These are phyloP conservation scores for Trichothecium roseum DNA, from an alignment of 2,329 filamentous ascomycete genomes.

Conservation along the genomic window DNA sequence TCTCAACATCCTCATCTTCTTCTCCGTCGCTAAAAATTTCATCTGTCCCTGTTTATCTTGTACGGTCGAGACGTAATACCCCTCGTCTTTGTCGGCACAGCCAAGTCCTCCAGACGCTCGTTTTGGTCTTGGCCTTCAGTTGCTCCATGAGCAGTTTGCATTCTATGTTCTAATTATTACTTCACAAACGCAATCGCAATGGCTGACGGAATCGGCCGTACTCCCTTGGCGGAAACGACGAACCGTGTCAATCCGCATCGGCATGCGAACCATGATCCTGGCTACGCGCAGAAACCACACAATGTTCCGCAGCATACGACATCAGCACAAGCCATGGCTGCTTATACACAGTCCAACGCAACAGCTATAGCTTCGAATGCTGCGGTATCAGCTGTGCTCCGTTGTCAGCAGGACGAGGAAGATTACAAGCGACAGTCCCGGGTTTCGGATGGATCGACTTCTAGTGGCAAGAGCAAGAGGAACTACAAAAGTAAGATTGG, in stretches of 20 bases:
- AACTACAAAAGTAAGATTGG: conserved; percentile 68
- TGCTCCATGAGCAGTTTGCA: background rate
- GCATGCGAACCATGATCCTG: conserved; percentile 5
- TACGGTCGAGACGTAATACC: no score
- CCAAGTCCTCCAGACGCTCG: no score
- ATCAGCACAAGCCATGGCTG: conserved; percentile 3
- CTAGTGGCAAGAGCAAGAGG: conserved; percentile 27
- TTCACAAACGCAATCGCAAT: conserved; percentile 8
- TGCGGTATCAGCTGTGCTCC: conserved; percentile 13
- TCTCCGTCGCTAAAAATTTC: no score
- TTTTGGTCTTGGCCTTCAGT: no score
- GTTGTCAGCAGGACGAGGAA: conserved; percentile 18
- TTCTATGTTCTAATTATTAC: conserved; percentile 1
- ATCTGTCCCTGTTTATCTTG: no score
- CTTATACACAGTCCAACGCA: background rate
- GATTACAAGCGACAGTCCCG: conserved; percentile 27
- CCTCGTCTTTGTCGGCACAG: no score
- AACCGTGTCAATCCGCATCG: conserved; percentile 33
- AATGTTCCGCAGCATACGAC: conserved; percentile 1
- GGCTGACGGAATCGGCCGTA: conserved; percentile 23
- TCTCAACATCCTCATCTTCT: no score
- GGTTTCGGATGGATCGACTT: conserved; percentile 29
- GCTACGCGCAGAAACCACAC: conserved; percentile 1
- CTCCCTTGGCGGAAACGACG: conserved; percentile 36
- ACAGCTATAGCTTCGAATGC: conserved; percentile 6